Evolutionary conservation across 148 eudicot species (phyloP), one percentile per base, ranked within the genome.

Genomic region (Bassia scoparia): DNA sequence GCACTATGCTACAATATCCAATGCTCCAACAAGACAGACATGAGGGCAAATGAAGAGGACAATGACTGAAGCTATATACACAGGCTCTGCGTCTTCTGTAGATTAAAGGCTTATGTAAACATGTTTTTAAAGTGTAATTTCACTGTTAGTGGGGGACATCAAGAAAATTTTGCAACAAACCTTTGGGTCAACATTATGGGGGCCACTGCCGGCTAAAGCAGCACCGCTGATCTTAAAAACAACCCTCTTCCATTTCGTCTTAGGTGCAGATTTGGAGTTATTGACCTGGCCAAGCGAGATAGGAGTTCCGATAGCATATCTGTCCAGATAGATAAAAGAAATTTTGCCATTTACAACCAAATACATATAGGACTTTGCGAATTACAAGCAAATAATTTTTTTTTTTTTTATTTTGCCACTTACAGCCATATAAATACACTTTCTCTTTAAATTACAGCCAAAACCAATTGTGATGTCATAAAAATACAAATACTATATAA

Each of bases 181-280:
- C 99, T 96, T 90, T 53, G 97, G 97, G 74, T 96, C 99, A 66
- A 92, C 83, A 78, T 88, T 91, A 53, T 89, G 87, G 77, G 96
- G 90, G 67, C 86, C 81, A 72, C 76, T 76, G 76, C 97, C 94
- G 75, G 88, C 88, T 76, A 96, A 83, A 71, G 99, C 89, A 84
- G 92, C 85, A 74, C 99, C 99, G 63, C 99, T 92, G 72, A 96
- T 90, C 84, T 92, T 96, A 67, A 96, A 86, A 65, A 96, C 90
- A 53, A 96, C 99, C 85, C 99, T 92, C 75, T 91, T 89, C 99
- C 99, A 92, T 83, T 90, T 89, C 41, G 85, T 83, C 59, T 61
- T 88, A 53, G 84, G 53, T 53, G 83, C 67, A 68, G 94, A 62
- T 85, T 92, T 96, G 65, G 87, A 71, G 62, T 69, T 86, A 72